Base-by-base conservation (phyloP, 2,329 filamentous ascomycete species). In the Hymenoscyphus fructigenus region DNA sequence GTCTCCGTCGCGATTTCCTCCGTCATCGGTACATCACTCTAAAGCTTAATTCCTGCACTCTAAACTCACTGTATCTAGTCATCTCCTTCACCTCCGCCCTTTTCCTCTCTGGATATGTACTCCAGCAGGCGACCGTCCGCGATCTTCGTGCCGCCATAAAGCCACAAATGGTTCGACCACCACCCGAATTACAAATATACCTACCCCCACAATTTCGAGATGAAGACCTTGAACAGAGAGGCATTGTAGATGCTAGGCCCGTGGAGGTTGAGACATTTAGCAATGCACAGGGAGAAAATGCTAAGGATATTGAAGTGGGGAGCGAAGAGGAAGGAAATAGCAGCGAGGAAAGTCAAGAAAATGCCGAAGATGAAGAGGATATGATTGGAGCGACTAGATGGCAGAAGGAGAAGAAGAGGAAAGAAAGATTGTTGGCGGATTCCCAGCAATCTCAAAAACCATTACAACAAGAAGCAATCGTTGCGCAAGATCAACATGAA, bases 111-210 rank as follows among this genome's bases (percentile, higher is more conserved):
- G 93, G 93, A 73, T 97, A 96, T 76, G 85, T 88, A 2, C 84
- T 97, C 61, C 93, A 97, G 74, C 93, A 97, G 77, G 87, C 92
- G 72, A 95, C 92, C 0, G 86, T 97, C 4, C 85, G 85, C 67
- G 89, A 89, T 71, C 84, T 97, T 36, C 91, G 94, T 72, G 81
- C 83, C 63, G 91, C 91, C 20, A 89, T 97, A 72, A 72, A 72
- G 63, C 74, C 74, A 5, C 69, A 73, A 60, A 64, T 72, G 2
- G 53, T 68, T 29, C 64, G 65, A 15, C 44, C 64, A 20, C 57
- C 65, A 5, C 64, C 61, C 2, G 57, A 62, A 38, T 60, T 69
- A 63, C 66, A 69, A 59, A 29, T 70, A 10, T 68, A 69, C 57
- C 68, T 72, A 1, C 71, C 67, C 15, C 65, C 68, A 10, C 68